Conservation (phyloP, 345 rosid genomes). For the Chamaenerion angustifolium region DNA sequence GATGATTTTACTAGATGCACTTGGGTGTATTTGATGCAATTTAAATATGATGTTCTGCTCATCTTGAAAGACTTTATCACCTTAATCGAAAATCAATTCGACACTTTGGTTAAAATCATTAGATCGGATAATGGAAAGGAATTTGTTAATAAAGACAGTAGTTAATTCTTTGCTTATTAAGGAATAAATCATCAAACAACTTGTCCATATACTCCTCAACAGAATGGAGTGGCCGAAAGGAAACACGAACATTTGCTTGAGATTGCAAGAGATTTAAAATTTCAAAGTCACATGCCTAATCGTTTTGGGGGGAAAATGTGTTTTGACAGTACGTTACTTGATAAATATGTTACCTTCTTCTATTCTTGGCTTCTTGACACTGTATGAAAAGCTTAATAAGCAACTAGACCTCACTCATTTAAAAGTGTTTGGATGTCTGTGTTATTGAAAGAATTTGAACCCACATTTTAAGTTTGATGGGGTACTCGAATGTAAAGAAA, state of each 20-base stretch:
- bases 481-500: no score
- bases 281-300: neutral
- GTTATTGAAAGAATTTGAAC: neutral
- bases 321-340: neutral
- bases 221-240: slow-evolving; percentile 5
- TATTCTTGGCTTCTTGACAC: neutral
- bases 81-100: slow-evolving; percentile 1
- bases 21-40: neutral
- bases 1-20: neutral
- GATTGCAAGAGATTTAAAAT: neutral
- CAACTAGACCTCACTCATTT: neutral
- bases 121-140: neutral
- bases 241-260: slow-evolving; percentile 7
- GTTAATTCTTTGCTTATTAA: neutral
- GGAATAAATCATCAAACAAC: neutral
- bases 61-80: neutral
- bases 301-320: neutral
- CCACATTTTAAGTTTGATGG: no score
- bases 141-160: neutral
- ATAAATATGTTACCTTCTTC: neutral
- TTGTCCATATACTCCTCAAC: slow-evolving; percentile 4
- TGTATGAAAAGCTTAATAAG: neutral
- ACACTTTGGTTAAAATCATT: neutral
- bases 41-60: neutral
- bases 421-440: neutral